phyloP scores from a whole-genome alignment of 352 stramenopile genomes.

The Pythium grandisporangium region DNA sequence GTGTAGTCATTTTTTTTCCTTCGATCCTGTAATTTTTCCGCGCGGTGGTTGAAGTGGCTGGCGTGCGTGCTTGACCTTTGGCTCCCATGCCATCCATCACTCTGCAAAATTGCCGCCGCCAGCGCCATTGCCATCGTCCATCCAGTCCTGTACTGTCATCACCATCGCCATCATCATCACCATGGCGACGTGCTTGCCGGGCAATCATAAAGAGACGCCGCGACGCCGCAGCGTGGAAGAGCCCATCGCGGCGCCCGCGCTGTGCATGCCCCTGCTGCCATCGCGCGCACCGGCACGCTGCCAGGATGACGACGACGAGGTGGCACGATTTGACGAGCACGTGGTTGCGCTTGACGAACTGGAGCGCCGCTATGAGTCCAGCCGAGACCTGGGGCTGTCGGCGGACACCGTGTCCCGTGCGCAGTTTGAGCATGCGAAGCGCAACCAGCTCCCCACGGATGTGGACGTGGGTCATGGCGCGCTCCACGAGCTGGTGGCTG shows the following conservation, averaged over 20 bases:
- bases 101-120: too few species aligned
- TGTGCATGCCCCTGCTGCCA: slow-evolving; percentile 6
- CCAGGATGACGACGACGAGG: slow-evolving; percentile 6
- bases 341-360: slow-evolving; percentile 32
- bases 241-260: not conserved
- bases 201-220: too few species aligned
- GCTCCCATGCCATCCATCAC: too few species aligned
- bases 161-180: too few species aligned
- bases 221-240: too few species aligned
- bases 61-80: too few species aligned
- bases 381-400: slow-evolving; percentile 17
- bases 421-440: slow-evolving; percentile 14
- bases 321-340: slow-evolving; percentile 35
- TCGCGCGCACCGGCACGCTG: slow-evolving; percentile 2
- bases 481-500: slow-evolving; percentile 47
- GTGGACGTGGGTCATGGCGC: slow-evolving; percentile 27
- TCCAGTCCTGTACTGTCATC: too few species aligned
- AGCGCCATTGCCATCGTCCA: too few species aligned
- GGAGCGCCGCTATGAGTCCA: slow-evolving; percentile 27
- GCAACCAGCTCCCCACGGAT: slow-evolving; percentile 43
- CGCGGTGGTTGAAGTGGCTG: too few species aligned
- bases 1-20: too few species aligned
- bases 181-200: not conserved
- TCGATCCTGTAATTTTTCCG: too few species aligned
- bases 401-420: slow-evolving; percentile 14